A percentile compares a stretch with the other conserved stretches of the same genome.
Conservation (phyloP, 2,329 filamentous ascomycete species). For the Penicillium sp. region DNA sequence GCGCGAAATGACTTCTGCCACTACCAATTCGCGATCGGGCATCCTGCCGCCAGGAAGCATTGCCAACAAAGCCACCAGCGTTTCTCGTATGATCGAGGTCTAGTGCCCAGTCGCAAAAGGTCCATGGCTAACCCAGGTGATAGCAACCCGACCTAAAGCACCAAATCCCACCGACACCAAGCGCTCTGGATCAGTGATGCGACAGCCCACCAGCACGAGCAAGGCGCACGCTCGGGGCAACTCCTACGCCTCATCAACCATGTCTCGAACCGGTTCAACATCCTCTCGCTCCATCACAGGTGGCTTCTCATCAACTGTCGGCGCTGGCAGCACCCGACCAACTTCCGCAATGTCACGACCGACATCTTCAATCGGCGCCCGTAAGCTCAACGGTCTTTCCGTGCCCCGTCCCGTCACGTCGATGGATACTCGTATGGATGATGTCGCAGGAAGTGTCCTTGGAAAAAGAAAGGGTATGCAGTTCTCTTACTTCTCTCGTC, state of each 20-base stretch:
- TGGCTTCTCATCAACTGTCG: slow-evolving; percentile 63
- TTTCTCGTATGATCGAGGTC: slow-evolving; percentile 33
- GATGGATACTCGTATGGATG: slow-evolving; percentile 47
- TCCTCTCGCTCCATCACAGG: slow-evolving; percentile 51
- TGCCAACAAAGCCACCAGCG: slow-evolving; percentile 55
- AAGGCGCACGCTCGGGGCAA: slow-evolving; percentile 46
- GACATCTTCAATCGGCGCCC: slow-evolving; percentile 57
- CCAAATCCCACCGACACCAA: slow-evolving; percentile 52
- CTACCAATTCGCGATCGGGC: slow-evolving; percentile 56
- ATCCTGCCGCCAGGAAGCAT: slow-evolving; percentile 50
- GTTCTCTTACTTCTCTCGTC: slow-evolving; percentile 35
- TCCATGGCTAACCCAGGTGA: slow-evolving; percentile 43
- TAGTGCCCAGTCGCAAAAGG: not conserved
- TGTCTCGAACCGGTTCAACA: slow-evolving; percentile 46
- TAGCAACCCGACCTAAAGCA: slow-evolving; percentile 53
- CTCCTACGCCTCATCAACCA: slow-evolving; percentile 41
- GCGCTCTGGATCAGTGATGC: slow-evolving; percentile 30
- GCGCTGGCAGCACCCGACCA: slow-evolving; percentile 54
- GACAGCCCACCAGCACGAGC: slow-evolving; percentile 45
- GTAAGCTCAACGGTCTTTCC: slow-evolving; percentile 51
- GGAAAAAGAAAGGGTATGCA: slow-evolving; percentile 60
- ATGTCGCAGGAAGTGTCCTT: slow-evolving; percentile 39
- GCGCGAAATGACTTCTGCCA: slow-evolving; percentile 56
- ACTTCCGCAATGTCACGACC: slow-evolving; percentile 52
- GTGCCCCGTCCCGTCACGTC: slow-evolving; percentile 48